Evolutionary conservation across 768 basidiomycete genomes (phyloP).

Genomic region (Lyophyllum decastes): DNA sequence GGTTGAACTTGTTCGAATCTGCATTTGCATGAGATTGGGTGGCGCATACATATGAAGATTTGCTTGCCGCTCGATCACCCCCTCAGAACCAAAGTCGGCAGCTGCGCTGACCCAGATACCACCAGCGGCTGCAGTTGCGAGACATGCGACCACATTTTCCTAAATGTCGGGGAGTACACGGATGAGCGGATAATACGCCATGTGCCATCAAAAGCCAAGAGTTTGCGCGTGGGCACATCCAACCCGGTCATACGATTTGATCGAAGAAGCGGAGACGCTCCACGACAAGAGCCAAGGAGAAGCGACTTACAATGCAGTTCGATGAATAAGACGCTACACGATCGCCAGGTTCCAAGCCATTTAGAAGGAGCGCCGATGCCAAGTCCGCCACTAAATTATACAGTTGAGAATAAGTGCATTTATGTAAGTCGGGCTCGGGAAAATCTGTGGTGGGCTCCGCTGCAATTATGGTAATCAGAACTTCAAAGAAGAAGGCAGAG

Average conservation of each 20-base stretch:
- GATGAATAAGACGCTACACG: conserved; percentile 78
- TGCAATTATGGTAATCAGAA: conserved; percentile 28
- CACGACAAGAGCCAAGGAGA: conserved; percentile 2
- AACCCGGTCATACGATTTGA: not conserved
- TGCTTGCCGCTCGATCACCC: conserved; percentile 68
- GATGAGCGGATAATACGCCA: not conserved
- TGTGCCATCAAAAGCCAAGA: conserved; percentile 9
- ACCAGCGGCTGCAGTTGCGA: conserved; percentile 70
- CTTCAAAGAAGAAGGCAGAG: conserved; percentile 4
- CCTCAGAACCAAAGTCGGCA: conserved; percentile 79
- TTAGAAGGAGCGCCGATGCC: conserved; percentile 54
- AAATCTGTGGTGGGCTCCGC: conserved; percentile 62
- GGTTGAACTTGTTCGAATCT: conserved; percentile 83
- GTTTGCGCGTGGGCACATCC: conserved; percentile 1
- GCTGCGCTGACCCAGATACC: conserved; percentile 86
- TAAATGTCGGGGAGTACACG: conserved; percentile 23
- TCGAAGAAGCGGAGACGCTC: not conserved
- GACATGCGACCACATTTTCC: conserved; percentile 71
- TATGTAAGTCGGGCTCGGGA: conserved; percentile 43
- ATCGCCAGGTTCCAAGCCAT: conserved; percentile 63
- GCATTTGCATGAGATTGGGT: conserved; percentile 1
- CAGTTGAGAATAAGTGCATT: conserved; percentile 57
- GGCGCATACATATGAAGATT: conserved; percentile 4
- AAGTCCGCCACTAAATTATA: conserved; percentile 57
- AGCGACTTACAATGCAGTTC: conserved; percentile 67